phyloP scores from a whole-genome alignment of 805 yeast genomes.

The Candida pseudofarinosa region DNA sequence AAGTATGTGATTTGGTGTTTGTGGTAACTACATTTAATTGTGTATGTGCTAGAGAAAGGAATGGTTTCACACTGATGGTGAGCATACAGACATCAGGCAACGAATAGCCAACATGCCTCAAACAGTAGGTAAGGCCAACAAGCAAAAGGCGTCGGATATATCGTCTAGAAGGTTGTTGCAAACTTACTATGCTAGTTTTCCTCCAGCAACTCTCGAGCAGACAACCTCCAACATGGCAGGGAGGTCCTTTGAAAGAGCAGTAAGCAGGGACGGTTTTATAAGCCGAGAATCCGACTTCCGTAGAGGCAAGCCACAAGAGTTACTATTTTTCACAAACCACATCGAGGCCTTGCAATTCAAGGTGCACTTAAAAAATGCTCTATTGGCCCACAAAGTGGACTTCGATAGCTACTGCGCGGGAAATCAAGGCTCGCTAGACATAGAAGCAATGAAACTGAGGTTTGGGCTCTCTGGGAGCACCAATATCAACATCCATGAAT shows the following conservation, averaged over 20 bases:
- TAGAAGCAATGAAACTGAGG: neutral
- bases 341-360: slow-evolving; percentile 6
- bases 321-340: slow-evolving; percentile 1
- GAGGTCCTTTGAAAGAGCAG: slow-evolving; percentile 2
- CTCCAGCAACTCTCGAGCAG: slow-evolving; percentile 9
- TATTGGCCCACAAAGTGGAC: slow-evolving; percentile 2
- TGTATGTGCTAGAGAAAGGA: too few relatives aligned
- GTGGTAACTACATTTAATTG: too few relatives aligned
- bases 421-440: slow-evolving; percentile 1
- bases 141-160: neutral
- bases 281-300: slow-evolving; percentile 1
- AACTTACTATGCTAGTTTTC: slow-evolving; percentile 3
- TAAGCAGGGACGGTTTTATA: neutral
- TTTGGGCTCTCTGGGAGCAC: slow-evolving; percentile 2
- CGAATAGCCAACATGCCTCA: neutral
- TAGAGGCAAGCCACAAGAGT: neutral
- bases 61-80: too few relatives aligned
- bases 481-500: slow-evolving; percentile 8
- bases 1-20: too few relatives aligned
- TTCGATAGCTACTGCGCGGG: slow-evolving; percentile 10
- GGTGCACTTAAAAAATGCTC: slow-evolving; percentile 5
- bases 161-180: neutral
- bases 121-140: neutral
- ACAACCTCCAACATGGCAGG: slow-evolving; percentile 1
- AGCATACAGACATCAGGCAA: too few relatives aligned